Evolutionary conservation across 2,329 filamentous ascomycete species (phyloP).

Genomic region (Mariannaea elegans): DNA sequence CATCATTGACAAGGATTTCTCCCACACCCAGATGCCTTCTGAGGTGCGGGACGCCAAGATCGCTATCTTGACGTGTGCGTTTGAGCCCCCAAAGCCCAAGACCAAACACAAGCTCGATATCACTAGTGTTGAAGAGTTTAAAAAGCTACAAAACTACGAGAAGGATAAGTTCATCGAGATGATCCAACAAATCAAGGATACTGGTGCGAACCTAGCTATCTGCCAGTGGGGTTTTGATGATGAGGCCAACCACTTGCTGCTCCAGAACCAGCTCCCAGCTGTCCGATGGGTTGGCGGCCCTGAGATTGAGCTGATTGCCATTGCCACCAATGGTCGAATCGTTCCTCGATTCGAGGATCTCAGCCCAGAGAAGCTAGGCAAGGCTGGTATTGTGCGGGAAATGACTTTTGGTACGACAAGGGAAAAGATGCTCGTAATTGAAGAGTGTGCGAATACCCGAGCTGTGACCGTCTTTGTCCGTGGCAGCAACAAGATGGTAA

Average conservation of each 20-base stretch:
- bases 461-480: constrained; percentile 96
- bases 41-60: constrained; percentile 96
- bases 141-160: constrained; percentile 96
- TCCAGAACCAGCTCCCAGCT: constrained; percentile 95
- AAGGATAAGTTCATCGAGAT: constrained; percentile 97
- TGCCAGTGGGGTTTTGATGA: constrained; percentile 99
- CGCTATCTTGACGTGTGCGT: constrained; percentile 96
- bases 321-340: constrained; percentile 97
- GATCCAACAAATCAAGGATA: constrained; percentile 98
- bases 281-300: constrained; percentile 98
- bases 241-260: constrained; percentile 95
- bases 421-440: constrained; percentile 99
- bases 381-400: constrained; percentile 88
- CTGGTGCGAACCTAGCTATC: constrained; percentile 95
- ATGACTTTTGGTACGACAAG: constrained; percentile 97
- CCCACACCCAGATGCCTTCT: constrained; percentile 97
- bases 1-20: constrained; percentile 99
- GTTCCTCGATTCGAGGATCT: constrained; percentile 97
- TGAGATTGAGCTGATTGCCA: constrained; percentile 98
- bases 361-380: constrained; percentile 88
- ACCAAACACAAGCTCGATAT: constrained; percentile 99
- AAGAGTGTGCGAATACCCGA: constrained; percentile 97
- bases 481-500: constrained; percentile 99
- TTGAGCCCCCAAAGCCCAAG: constrained; percentile 99
- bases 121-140: constrained; percentile 96